These are phyloP conservation scores for Colletotrichum brevisporum DNA, from an alignment of 2,329 filamentous ascomycete genomes.

Conservation along the genomic window DNA sequence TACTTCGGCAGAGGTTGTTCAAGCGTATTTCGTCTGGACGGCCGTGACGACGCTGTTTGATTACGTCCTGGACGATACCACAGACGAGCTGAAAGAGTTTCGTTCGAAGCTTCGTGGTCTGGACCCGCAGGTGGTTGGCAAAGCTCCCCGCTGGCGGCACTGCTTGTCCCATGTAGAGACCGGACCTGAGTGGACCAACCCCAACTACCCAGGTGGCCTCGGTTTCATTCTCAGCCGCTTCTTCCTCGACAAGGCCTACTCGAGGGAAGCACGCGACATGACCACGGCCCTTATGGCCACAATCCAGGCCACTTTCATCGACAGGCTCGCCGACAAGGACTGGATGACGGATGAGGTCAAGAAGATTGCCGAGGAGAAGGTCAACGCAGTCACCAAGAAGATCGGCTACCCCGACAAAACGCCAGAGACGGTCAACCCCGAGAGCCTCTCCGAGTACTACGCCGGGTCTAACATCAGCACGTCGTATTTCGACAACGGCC, in stretches of 20 bases:
- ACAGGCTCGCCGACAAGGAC: constrained; percentile 68
- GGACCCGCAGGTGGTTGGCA: constrained; percentile 50
- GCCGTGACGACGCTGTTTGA: constrained; percentile 65
- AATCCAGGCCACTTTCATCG: constrained; percentile 76
- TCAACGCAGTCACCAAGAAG: constrained; percentile 76
- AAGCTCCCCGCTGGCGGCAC: constrained; percentile 74
- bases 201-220: constrained; percentile 56
- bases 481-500: constrained; percentile 69
- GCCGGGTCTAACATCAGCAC: constrained; percentile 63
- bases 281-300: constrained; percentile 78
- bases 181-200: constrained; percentile 21
- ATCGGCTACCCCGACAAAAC: constrained; percentile 76
- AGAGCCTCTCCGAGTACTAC: constrained; percentile 70
- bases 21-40: constrained; percentile 76
- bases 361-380: constrained; percentile 72
- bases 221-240: constrained; percentile 80
- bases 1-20: constrained; percentile 68
- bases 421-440: constrained; percentile 72
- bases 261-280: constrained; percentile 74
- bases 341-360: constrained; percentile 77
- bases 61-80: constrained; percentile 69
- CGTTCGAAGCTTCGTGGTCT: constrained; percentile 7
- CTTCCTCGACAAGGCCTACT: constrained; percentile 78
- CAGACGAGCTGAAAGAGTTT: constrained; percentile 72
- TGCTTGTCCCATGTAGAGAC: constrained; percentile 71